Conservation (phyloP, 306 rosid species). For the Rubus parviflorus region DNA sequence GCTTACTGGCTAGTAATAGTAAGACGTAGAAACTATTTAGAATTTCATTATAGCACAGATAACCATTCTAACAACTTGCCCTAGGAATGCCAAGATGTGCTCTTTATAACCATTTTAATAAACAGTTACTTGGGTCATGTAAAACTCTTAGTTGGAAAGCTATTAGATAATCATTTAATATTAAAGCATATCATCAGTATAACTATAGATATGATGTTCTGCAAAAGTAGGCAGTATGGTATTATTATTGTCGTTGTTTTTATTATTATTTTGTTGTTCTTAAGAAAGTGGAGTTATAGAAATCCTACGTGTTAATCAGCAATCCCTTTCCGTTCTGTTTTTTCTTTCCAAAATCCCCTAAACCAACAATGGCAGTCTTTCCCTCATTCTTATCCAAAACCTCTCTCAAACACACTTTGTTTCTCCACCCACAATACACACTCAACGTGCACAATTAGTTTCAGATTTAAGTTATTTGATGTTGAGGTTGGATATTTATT, state of each 20-base stretch:
- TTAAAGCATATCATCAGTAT: neutral
- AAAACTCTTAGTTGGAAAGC: neutral
- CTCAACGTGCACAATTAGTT: neutral
- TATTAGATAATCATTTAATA: neutral
- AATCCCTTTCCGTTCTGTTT: neutral
- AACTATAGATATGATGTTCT: neutral
- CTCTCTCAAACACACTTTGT: neutral
- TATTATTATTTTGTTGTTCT: neutral
- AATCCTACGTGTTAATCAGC: neutral
- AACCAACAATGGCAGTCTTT: neutral
- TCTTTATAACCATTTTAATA: neutral
- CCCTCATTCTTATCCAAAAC: neutral
- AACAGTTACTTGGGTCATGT: neutral
- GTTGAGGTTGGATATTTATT: neutral
- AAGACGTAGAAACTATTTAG: neutral
- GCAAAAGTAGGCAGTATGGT: neutral
- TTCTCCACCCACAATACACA: neutral
- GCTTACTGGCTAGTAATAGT: neutral
- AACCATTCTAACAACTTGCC: neutral
- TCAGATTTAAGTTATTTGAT: neutral
- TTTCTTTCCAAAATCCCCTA: neutral
- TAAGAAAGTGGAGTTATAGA: neutral
- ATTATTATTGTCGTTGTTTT: neutral
- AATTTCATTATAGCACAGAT: neutral
- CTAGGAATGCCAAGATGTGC: neutral